Evolutionary conservation across 768 basidiomycete species (phyloP).

Genomic region (Lanmaoa rubissima): DNA sequence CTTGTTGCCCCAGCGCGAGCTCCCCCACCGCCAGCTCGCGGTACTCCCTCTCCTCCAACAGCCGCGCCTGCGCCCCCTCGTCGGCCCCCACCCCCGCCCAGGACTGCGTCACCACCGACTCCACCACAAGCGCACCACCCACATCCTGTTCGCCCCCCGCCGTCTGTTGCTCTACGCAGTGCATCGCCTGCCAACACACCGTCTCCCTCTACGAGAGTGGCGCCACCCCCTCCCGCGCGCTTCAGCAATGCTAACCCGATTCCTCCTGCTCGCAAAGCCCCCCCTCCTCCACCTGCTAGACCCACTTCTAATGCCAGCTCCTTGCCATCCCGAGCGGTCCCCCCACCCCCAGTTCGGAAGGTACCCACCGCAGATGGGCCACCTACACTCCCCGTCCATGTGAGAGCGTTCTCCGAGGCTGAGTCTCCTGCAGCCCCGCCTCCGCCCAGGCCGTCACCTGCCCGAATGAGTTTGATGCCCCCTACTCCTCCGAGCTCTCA

Average conservation of each 20-base stretch:
- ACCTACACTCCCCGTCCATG: slow-evolving; percentile 37
- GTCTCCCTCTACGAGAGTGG: slow-evolving; percentile 15
- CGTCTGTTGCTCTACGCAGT: slow-evolving; percentile 28
- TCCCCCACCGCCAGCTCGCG: slow-evolving; percentile 42
- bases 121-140: slow-evolving; percentile 24
- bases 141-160: slow-evolving; percentile 27
- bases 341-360: slow-evolving; percentile 43
- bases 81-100: slow-evolving; percentile 34
- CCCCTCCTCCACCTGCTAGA: slow-evolving; percentile 46
- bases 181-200: slow-evolving; percentile 18
- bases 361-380: slow-evolving; percentile 26
- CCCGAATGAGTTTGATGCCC: slow-evolving; percentile 22
- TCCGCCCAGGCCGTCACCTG: slow-evolving; percentile 31
- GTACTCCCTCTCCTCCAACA: slow-evolving; percentile 28
- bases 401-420: slow-evolving; percentile 44
- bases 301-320: slow-evolving; percentile 34
- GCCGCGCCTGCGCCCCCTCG: slow-evolving; percentile 24
- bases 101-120: slow-evolving; percentile 29
- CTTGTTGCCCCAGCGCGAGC: slow-evolving; percentile 44
- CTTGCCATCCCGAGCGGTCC: slow-evolving; percentile 32
- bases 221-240: slow-evolving; percentile 30
- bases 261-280: slow-evolving; percentile 35
- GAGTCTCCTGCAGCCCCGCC: slow-evolving; percentile 36
- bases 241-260: slow-evolving; percentile 10
- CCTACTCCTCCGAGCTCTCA: slow-evolving; percentile 20